A percentile compares a stretch with the other conserved stretches of the same genome.
Evolutionary conservation across 371 early-diverging fungal genomes (phyloP).

Genomic region (Globomyces sp.): DNA sequence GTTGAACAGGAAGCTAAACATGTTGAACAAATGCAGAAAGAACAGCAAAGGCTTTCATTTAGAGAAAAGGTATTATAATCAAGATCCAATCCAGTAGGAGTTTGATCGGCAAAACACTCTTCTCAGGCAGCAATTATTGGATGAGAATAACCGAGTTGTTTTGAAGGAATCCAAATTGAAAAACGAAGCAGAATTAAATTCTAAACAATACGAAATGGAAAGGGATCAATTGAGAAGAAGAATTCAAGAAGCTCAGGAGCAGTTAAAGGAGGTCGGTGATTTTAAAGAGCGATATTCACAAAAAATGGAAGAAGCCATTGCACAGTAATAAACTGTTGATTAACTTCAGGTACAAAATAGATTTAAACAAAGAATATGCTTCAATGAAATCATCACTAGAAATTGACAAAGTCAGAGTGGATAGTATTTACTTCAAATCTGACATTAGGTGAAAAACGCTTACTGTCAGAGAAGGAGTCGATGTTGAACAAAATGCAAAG

Average conservation of each 20-base stretch:
- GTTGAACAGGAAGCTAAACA: conserved; percentile 24
- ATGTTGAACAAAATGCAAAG: neutral
- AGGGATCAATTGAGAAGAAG: conserved; percentile 29
- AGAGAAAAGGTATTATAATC: conserved; percentile 25
- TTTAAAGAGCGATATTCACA: conserved; percentile 43
- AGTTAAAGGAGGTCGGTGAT: conserved; percentile 31
- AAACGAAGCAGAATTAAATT: conserved; percentile 39
- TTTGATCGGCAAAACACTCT: conserved; percentile 38
- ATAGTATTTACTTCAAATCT: neutral
- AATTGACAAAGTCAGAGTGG: conserved; percentile 34
- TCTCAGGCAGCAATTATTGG: conserved; percentile 38
- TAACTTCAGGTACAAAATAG: conserved; percentile 35
- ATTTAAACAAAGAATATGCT: conserved; percentile 40
- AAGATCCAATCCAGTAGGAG: conserved; percentile 9
- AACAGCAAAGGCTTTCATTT: conserved; percentile 28
- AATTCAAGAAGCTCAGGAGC: conserved; percentile 32
- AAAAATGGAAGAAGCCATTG: conserved; percentile 44
- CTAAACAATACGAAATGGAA: conserved; percentile 31
- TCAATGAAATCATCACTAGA: conserved; percentile 34
- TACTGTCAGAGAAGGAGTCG: conserved; percentile 9
- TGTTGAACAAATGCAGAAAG: conserved; percentile 21
- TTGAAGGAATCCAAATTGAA: conserved; percentile 32
- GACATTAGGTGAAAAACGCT: conserved; percentile 5
- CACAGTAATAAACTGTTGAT: conserved; percentile 19
- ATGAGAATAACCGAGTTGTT: conserved; percentile 34